These are phyloP conservation scores for Skeletonema marinoi DNA, from an alignment of 108 stramenopile genomes.

Conservation along the genomic window DNA sequence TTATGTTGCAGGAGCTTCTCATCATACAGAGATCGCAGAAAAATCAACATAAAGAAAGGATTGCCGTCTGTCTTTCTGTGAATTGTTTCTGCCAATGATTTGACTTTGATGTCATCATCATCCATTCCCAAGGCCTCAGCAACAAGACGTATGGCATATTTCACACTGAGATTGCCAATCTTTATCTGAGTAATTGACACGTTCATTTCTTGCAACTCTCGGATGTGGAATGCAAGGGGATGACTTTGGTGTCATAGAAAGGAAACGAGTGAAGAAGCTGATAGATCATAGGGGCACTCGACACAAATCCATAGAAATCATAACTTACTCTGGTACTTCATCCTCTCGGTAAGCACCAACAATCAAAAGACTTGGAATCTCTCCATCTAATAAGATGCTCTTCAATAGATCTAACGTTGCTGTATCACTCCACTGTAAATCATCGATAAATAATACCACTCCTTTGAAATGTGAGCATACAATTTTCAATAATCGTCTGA, in stretches of 20 bases:
- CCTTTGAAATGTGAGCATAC: too few species aligned
- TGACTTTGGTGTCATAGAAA: conserved; percentile 5
- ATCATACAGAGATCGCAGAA: conserved; percentile 14
- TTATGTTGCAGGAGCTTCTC: conserved; percentile 8
- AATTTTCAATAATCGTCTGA: too few species aligned
- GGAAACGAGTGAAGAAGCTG: conserved; percentile 21
- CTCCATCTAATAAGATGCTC: too few species aligned
- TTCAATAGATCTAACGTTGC: too few species aligned
- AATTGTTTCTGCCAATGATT: too few species aligned
- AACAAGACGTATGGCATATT: background rate
- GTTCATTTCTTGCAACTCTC: background rate
- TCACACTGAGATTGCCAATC: conserved; percentile 8
- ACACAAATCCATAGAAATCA: too few species aligned
- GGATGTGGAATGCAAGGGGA: background rate
- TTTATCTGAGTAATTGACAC: background rate
- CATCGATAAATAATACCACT: too few species aligned
- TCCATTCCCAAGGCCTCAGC: conserved; percentile 16
- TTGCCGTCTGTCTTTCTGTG: conserved; percentile 38
- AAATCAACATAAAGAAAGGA: conserved; percentile 34
- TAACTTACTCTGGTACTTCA: too few species aligned
- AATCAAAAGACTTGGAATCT: too few species aligned
- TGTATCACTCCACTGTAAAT: too few species aligned
- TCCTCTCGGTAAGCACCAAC: too few species aligned
- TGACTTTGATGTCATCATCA: background rate
- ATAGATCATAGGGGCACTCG: background rate